Evolutionary conservation across 1,284 basidiomycete species (phyloP).

Genomic region (Rhodotorula sp.): DNA sequence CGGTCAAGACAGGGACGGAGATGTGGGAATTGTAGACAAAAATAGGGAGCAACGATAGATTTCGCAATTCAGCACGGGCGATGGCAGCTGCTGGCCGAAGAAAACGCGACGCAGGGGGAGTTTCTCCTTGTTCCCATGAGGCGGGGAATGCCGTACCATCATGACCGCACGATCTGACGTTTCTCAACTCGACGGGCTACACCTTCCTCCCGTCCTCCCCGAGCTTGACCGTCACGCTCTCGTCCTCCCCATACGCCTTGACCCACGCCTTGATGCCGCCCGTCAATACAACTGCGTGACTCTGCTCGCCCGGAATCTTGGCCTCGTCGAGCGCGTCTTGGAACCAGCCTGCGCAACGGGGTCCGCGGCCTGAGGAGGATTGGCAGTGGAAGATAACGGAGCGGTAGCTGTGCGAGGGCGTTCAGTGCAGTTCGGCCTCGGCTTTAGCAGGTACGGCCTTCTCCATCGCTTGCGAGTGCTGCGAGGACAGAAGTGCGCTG

Average conservation of each 20-base stretch:
- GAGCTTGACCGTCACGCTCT: constrained; percentile 20
- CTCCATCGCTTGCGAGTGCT: no score
- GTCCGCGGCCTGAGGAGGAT: constrained; percentile 45
- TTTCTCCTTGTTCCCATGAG: no score
- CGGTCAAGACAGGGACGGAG: constrained; percentile 24
- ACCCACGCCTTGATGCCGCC: constrained; percentile 47
- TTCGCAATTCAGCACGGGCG: no score
- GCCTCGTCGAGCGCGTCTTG: constrained; percentile 44
- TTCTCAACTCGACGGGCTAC: no score
- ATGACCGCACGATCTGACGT: no score
- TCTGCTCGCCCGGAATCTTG: not conserved
- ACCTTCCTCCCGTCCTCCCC: no score
- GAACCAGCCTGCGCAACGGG: constrained; percentile 47
- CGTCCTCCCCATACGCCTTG: constrained; percentile 27
- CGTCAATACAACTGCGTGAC: constrained; percentile 41
- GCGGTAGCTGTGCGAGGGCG: constrained; percentile 11
- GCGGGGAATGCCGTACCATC: no score
- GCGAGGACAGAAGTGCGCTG: not conserved
- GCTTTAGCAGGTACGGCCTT: no score
- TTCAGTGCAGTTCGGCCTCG: no score
- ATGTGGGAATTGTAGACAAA: constrained; percentile 28
- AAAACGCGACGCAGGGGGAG: no score
- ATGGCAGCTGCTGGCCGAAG: no score
- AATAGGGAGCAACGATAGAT: not conserved
- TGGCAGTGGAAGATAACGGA: constrained; percentile 48